Evolutionary conservation across 208 protist species (phyloP), one percentile per base, ranked within the genome.

Genomic region (Phytomonas sp.): DNA sequence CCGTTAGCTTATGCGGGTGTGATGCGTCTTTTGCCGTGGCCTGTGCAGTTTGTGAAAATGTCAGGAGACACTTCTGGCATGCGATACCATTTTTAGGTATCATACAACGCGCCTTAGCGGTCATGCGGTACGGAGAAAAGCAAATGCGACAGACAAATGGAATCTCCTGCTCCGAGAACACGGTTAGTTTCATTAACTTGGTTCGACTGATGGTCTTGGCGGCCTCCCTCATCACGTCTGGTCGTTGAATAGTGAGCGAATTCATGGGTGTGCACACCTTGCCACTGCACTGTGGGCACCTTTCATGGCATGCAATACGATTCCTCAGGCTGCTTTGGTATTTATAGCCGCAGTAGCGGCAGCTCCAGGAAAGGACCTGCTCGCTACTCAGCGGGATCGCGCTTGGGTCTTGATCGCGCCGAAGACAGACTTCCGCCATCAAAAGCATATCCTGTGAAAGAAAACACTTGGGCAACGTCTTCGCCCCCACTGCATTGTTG

Each of bases 71-170:
- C 69, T 94, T 94, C 10, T 84, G 79, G 59, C 88, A 94, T n/a
- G 88, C 88, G 0, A 75, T 75, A 10, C 62, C 67, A 10, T 78
- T 78, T 30, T 29, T 63, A 29, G 78, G 81, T 6, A 91, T 63
- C 12, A 80, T 62, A 60, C 88, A 94, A 59, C 89, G 89, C 16
- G 82, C 60, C 14, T 79, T 74, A 19, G 87, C 73, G 12, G 86
- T 79, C 83, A 92, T 91, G 45, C 80, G 80, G 73, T 91, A 94
- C 5, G 73, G 76, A 0, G 81, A 79, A 29, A 87, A 75, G 59
- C 89, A 94, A 60, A 56, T 83, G 19, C 84, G 79, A 66, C 89
- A 94, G 32, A 94, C 86, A 79, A 94, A 91, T 16, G 84, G 67
- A 30, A 88, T 65, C 67, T 86, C 76, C 34, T 78, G 70, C 62